Base-by-base conservation (phyloP, 139 green algal genomes). In the Tetraselmis chui region DNA sequence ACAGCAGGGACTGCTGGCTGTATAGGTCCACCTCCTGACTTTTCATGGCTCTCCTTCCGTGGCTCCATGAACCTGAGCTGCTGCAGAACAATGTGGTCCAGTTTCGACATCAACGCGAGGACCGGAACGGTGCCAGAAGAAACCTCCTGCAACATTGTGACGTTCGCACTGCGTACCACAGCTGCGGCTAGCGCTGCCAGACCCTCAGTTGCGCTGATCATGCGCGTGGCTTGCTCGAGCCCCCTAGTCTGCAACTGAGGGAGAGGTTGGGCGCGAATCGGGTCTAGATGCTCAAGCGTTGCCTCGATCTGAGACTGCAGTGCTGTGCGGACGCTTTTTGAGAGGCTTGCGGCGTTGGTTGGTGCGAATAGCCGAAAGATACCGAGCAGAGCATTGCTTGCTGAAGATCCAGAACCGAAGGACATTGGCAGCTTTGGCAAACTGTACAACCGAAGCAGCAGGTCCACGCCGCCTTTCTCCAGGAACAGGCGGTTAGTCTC, bases 361-460 rank as follows among this genome's bases (percentile, higher is more conserved):
- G 86, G 87, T 25, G 87, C 84, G 31, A 97, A 88, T 0, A 87
- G 79, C 11, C 95, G 89, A 74, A 98, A 93, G 28, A 92, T 88
- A 0, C 91, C 89, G 76, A 98, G 90, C 80, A 98, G 87, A 58
- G 91, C 86, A 80, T 98, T 92, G 2, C 86, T 89, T 23, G 91
- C 83, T 18, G 18, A 5, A 18, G 90, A 91, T 28, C 90, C 93
- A 75, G 90, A 92, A 75, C 89, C 92, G 81, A 98, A 98, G 11
- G 86, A 88, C 24, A 98, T 82, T 75, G 86, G 83, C 24, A 95
- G 88, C 45, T 67, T 67, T 67, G 45, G 45, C 45, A 67, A 18
- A 18, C 45, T 18, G 45, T 67, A 67, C 45, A 18, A 25, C 1
- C 30, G 28, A 1, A 90, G 79, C 80, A 97, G 87, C 31, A 94